Percentiles rank a stretch among this genome's conserved stretches.
phyloP scores from a whole-genome alignment of 495 filamentous ascomycete genomes.

The Cetradonia linearis region DNA sequence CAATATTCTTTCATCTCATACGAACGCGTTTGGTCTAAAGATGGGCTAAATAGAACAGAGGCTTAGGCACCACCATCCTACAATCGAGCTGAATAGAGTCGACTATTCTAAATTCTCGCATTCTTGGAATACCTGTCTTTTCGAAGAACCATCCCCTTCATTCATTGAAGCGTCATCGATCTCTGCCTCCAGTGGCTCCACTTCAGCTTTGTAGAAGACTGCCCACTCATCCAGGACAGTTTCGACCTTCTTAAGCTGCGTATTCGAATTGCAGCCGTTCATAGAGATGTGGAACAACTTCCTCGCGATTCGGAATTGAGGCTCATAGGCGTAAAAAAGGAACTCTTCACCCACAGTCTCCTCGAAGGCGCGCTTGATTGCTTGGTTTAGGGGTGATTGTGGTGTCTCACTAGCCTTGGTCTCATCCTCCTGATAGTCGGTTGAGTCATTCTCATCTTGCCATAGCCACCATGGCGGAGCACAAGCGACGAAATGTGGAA shows the following conservation, averaged over 20 bases:
- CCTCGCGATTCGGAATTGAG: slow-evolving; percentile 24
- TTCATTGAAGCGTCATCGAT: no score
- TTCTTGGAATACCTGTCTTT: neutral
- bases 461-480: slow-evolving; percentile 31
- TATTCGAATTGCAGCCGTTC: neutral
- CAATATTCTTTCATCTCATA: neutral
- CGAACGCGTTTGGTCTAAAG: neutral
- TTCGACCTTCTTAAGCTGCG: neutral
- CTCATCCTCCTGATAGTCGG: slow-evolving; percentile 28
- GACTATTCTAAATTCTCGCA: neutral
- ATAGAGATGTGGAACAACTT: slow-evolving; percentile 15
- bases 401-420: slow-evolving; percentile 20
- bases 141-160: neutral
- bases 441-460: slow-evolving; percentile 23
- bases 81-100: neutral
- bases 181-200: neutral
- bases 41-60: no score
- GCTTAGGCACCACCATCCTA: neutral
- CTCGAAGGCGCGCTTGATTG: slow-evolving; percentile 28
- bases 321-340: slow-evolving; percentile 21
- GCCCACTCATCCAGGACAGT: slow-evolving; percentile 4
- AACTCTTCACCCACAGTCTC: slow-evolving; percentile 23
- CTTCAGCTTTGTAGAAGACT: neutral
- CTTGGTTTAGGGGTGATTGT: slow-evolving; percentile 15
- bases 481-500: slow-evolving; percentile 27